Evolutionary conservation across 192 early-diverging fungal species (phyloP).

Genomic region (Coemansia asiatica): DNA sequence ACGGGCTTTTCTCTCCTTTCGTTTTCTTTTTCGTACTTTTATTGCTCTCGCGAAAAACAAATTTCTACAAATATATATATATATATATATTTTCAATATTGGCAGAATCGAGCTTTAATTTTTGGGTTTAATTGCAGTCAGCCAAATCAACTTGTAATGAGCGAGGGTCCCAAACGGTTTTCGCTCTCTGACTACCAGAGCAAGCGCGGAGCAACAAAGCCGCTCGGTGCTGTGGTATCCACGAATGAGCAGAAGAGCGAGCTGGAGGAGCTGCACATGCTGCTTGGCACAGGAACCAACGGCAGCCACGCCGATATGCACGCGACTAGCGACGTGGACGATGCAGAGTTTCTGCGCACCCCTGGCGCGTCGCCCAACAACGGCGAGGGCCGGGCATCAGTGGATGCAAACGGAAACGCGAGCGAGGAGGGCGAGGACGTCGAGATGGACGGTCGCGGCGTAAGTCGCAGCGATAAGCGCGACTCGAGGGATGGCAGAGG

Average conservation of each 20-base stretch:
- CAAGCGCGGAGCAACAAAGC: slow-evolving; percentile 40
- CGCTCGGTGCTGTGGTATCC: slow-evolving; percentile 16
- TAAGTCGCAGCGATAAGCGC: slow-evolving; percentile 24
- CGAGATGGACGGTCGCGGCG: slow-evolving; percentile 19
- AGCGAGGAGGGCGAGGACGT: slow-evolving; percentile 29
- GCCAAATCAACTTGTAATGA: slow-evolving; percentile 21
- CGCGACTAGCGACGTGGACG: neutral
- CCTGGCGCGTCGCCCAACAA: slow-evolving; percentile 46
- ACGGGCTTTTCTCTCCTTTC: neutral
- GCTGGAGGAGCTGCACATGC: slow-evolving; percentile 56
- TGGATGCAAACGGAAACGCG: neutral
- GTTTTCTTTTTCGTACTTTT: neutral
- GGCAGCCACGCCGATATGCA: neutral
- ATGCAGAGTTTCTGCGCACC: slow-evolving; percentile 27
- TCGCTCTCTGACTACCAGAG: slow-evolving; percentile 55
- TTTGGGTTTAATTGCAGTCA: neutral
- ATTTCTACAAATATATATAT: too few relatives aligned
- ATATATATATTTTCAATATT: too few relatives aligned
- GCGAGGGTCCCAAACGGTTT: slow-evolving; percentile 54
- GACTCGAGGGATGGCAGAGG: slow-evolving; percentile 10
- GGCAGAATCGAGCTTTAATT: neutral
- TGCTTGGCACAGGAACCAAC: slow-evolving; percentile 35
- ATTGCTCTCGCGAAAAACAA: too few relatives aligned
- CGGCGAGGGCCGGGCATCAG: neutral
- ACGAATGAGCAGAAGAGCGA: slow-evolving; percentile 39